These are phyloP conservation scores for Debaryomyces psychrophilus DNA, from an alignment of 1,139 yeast species.

Conservation along the genomic window DNA sequence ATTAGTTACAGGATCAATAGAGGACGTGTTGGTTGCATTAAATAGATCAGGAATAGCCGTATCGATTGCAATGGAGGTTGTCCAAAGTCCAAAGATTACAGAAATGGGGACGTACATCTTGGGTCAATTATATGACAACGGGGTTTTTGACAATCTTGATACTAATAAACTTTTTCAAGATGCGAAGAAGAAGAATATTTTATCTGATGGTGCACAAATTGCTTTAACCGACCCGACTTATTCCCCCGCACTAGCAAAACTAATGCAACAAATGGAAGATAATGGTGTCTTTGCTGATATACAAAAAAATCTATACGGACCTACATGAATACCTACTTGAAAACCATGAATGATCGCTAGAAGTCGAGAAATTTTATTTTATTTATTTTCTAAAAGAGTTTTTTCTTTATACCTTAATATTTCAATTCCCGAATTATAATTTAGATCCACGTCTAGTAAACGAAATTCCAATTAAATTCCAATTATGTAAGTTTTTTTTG, in stretches of 20 bases:
- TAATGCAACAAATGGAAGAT: slow-evolving; percentile 38
- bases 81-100: slow-evolving; percentile 29
- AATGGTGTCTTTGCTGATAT: slow-evolving; percentile 37
- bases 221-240: slow-evolving; percentile 33
- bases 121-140: slow-evolving; percentile 34
- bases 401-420: slow-evolving; percentile 4
- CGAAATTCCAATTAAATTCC: background rate
- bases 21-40: slow-evolving; percentile 33
- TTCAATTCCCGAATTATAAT: slow-evolving; percentile 3
- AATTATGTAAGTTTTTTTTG: no score
- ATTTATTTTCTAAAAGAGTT: background rate
- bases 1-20: slow-evolving; percentile 27
- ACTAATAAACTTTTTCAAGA: slow-evolving; percentile 23
- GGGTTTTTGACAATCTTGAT: slow-evolving; percentile 37
- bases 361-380: slow-evolving; percentile 11
- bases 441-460: background rate
- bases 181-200: slow-evolving; percentile 27
- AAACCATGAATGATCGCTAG: background rate
- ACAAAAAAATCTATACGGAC: slow-evolving; percentile 41
- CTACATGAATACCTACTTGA: background rate
- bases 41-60: slow-evolving; percentile 36
- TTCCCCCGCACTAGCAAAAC: slow-evolving; percentile 37
- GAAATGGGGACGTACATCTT: slow-evolving; percentile 29
- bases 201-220: slow-evolving; percentile 30
- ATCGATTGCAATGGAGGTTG: slow-evolving; percentile 31